Conservation (phyloP, 306 rosid species). For the Alnus glutinosa region DNA sequence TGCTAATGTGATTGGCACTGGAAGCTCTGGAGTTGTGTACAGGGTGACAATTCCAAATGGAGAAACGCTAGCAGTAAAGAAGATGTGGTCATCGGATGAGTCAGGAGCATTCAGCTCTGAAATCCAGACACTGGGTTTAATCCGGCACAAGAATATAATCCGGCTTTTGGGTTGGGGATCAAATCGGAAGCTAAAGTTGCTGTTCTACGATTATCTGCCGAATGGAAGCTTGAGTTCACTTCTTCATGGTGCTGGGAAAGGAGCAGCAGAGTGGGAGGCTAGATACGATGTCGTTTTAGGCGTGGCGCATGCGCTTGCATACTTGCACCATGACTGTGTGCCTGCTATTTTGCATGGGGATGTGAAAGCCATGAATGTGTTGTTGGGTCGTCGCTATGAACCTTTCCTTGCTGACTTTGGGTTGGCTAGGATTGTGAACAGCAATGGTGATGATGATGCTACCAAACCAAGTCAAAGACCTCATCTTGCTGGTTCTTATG, state of each 20-base stretch:
- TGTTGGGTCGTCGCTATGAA: conserved; percentile 62
- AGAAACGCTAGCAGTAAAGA: conserved; percentile 67
- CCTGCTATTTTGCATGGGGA: conserved; percentile 88
- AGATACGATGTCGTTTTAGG: conserved; percentile 65
- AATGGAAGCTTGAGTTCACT: conserved; percentile 86
- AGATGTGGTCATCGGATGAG: conserved; percentile 75
- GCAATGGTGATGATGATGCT: conserved; percentile 28
- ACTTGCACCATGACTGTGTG: conserved; percentile 83
- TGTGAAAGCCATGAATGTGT: conserved; percentile 80
- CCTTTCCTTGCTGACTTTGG: conserved; percentile 84
- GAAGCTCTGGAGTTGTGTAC: conserved; percentile 84
- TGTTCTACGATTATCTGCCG: conserved; percentile 76
- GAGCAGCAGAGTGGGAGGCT: conserved; percentile 71
- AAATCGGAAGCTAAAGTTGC: conserved; percentile 53
- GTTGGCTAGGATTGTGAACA: conserved; percentile 44
- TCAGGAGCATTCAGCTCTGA: conserved; percentile 63
- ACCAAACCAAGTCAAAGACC: conserved; percentile 49
- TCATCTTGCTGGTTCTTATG: conserved; percentile 71
- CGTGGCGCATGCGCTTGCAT: conserved; percentile 75
- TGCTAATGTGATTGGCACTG: conserved; percentile 73
- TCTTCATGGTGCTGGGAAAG: conserved; percentile 64
- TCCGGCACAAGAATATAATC: conserved; percentile 71
- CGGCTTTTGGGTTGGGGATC: conserved; percentile 73
- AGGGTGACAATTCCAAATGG: conserved; percentile 56
- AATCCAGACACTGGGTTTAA: conserved; percentile 55